Base-by-base conservation (phyloP, 1,284 basidiomycete species). In the Lentinus polychrous region DNA sequence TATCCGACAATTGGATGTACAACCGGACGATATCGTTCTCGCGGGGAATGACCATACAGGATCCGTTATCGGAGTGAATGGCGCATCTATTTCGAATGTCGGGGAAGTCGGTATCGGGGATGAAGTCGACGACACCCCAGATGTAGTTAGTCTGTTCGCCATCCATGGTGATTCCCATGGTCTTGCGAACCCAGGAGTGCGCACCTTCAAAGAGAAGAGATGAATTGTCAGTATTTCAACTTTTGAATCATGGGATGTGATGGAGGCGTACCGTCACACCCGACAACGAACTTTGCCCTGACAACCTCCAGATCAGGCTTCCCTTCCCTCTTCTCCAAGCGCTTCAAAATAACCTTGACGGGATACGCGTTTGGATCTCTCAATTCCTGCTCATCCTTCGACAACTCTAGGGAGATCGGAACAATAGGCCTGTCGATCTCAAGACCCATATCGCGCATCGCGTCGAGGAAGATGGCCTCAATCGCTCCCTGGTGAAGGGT, bases 101-200 rank as follows among this genome's bases (percentile, higher is more conserved):
- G 0, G 91, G 90, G 60, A 92, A 88, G 61, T 91, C 72, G 11
- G 86, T 88, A 17, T 79, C 73, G 0, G 83, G 83, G 17, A 79
- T 57, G 50, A 83, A 72, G 64, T 91, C 86, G 22, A 89, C 66
- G 8, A 90, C 87, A 17, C 88, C 88, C 88, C 87, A 91, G 23
- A 88, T 75, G 52, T 77, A 84, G 50, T 90, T 81, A 2, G 85
- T 84, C 57, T 86, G 82, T 60, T 89, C 86, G 15, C 89, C 89
- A 52, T 87, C 78, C 83, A 91, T 84, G 2, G 72, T 60, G 39
- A 91, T 83, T 2, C 74, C 74, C n/a, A 89, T 66, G 1, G 69
- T 57, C 53, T 83, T 83, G 24, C 88, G 75, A 5, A 89, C 84
- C 87, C 86, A 91, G 2, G 86, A 89, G 65, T 91, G 87, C 0